phyloP scores from a whole-genome alignment of 805 yeast species.

The Candida loeiensis region DNA sequence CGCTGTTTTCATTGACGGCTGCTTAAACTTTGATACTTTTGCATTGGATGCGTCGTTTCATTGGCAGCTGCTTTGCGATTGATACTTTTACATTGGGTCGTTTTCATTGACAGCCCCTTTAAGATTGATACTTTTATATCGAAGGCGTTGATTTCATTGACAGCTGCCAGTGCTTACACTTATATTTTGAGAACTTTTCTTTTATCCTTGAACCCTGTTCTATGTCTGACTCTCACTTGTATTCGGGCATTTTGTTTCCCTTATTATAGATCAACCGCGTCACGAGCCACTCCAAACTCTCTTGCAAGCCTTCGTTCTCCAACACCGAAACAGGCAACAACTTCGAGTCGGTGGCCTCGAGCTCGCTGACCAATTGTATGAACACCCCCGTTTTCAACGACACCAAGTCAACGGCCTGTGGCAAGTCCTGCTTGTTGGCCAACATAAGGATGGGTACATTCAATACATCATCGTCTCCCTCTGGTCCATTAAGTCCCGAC shows the following conservation, averaged over 20 bases:
- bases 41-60: no score
- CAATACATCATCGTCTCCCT: slow-evolving; percentile 26
- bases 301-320: slow-evolving; percentile 77
- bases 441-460: slow-evolving; percentile 88
- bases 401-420: slow-evolving; percentile 44
- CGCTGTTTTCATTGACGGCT: no score
- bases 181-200: no score
- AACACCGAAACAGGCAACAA: slow-evolving; percentile 87
- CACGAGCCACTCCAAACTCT: slow-evolving; percentile 86
- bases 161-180: no score
- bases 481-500: slow-evolving; percentile 14
- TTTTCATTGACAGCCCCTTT: no score
- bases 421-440: slow-evolving; percentile 88
- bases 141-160: no score
- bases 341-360: slow-evolving; percentile 87
- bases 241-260: slow-evolving; percentile 56
- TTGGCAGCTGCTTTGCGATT: no score
- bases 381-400: slow-evolving; percentile 76
- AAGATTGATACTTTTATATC: no score
- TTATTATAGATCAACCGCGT: slow-evolving; percentile 68
- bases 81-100: no score
- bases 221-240: no score
- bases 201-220: not conserved
- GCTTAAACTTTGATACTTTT: no score
- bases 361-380: slow-evolving; percentile 74